A percentile compares a stretch with the other conserved stretches of the same genome.
Conservation (phyloP, 768 basidiomycete genomes). For the Pholiota conissans region DNA sequence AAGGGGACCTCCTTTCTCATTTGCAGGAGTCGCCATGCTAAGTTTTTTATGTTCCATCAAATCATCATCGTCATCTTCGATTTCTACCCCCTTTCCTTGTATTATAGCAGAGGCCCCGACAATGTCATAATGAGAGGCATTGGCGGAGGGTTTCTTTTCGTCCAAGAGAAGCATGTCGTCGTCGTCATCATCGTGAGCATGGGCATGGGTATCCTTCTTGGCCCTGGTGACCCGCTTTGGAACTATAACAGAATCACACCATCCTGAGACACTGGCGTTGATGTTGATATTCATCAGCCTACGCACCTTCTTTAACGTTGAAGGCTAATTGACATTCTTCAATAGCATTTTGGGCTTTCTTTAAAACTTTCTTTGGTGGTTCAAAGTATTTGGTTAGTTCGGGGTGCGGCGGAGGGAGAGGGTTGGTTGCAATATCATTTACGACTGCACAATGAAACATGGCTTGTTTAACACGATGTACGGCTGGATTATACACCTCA, state of each 20-base stretch:
- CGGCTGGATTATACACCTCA: conserved; percentile 83
- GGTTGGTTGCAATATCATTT: conserved; percentile 67
- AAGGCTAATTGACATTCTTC: conserved; percentile 64
- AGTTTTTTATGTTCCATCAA: conserved; percentile 25
- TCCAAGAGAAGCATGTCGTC: conserved; percentile 60
- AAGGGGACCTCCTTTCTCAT: conserved; percentile 27
- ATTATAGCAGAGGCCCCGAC: conserved; percentile 15
- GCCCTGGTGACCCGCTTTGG: conserved; percentile 59
- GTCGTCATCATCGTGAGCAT: conserved; percentile 65
- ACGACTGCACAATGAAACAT: conserved; percentile 86
- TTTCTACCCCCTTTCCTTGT: conserved; percentile 45
- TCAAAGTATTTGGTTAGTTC: conserved; percentile 84
- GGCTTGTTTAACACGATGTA: conserved; percentile 92
- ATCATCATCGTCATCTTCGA: conserved; percentile 46
- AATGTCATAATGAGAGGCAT: conserved; percentile 15
- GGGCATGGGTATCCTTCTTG: conserved; percentile 63
- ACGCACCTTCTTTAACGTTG: conserved; percentile 74
- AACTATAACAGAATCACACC: no score
- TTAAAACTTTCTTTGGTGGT: conserved; percentile 68
- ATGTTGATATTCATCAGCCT: not conserved
- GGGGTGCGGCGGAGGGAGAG: conserved; percentile 83
- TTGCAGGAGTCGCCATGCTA: conserved; percentile 17
- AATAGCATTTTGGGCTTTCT: conserved; percentile 54
- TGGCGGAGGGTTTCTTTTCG: conserved; percentile 24
- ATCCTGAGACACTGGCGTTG: no score